Evolutionary conservation across 768 basidiomycete genomes (phyloP), one percentile per base, ranked within the genome.

Genomic region (Tricholoma sp.): DNA sequence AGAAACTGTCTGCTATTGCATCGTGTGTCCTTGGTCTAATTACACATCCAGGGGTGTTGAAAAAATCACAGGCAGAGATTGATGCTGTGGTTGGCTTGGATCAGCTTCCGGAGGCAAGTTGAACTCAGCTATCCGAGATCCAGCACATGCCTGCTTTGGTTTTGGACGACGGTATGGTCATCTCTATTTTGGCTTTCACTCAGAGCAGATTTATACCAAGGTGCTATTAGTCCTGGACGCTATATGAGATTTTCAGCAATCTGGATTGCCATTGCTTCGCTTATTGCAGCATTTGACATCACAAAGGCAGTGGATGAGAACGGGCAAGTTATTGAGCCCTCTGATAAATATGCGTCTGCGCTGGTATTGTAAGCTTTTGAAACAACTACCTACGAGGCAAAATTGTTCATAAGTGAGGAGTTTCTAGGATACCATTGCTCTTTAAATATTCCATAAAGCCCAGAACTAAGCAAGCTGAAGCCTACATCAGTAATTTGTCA

Each of bases 211-310:
- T 12, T n/a, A n/a, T 39, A 1, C 24, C 24, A 24, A 24, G 24
- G 24, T 24, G 24, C 24, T 24, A 24, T 24, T 7, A 70, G 69
- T 56, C 68, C 69, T n/a, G 75, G 71, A 1, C 50, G 54, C 28
- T 64, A 69, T 37, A 65, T 74, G 57, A 70, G 65, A 3, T 42
- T 58, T 1, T 63, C 67, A 4, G 63, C 66, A 1, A n/a, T 71
- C 9, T 68, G 64, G 62, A 65, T 73, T 32, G 60, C 65, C 7
- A 58, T 65, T 11, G 68, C 70, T 12, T 68, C 68, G 3, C 61
- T 72, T 2, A 59, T 76, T 11, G 57, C 70, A 4, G 61, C 66
- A 1, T 72, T 71, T 57, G 59, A 68, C 15, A 67, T 74, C 36
- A 53, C 57, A 7, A 66, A 68, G 50, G 55, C 63, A 4, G 50